A percentile compares a stretch with the other conserved stretches of the same genome.
Evolutionary conservation across 805 yeast species (phyloP).

Genomic region (Candida sithepensis): DNA sequence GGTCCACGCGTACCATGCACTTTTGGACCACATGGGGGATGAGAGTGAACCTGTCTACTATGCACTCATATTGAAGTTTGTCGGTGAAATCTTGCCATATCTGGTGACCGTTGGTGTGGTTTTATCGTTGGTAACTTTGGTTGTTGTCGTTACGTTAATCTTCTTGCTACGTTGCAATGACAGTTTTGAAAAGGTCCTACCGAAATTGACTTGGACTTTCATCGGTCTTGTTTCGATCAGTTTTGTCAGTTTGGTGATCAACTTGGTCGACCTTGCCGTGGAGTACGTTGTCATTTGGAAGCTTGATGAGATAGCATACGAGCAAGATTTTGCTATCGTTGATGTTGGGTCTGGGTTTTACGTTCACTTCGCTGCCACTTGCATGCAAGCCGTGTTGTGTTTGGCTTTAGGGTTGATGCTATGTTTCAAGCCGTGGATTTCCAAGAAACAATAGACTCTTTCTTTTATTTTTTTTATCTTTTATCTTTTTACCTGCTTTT

Average conservation of each 20-base stretch:
- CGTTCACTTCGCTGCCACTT: slow-evolving; percentile 11
- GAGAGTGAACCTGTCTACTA: slow-evolving; percentile 17
- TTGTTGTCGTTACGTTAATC: slow-evolving; percentile 15
- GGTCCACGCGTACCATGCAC: slow-evolving; percentile 36
- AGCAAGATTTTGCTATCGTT: slow-evolving; percentile 16
- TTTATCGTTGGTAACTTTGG: slow-evolving; percentile 10
- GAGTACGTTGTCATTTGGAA: slow-evolving; percentile 16
- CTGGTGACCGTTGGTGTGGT: slow-evolving; percentile 8
- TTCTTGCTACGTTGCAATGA: slow-evolving; percentile 13
- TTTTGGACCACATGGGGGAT: slow-evolving; percentile 26
- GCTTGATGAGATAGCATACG: slow-evolving; percentile 12
- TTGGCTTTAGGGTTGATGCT: slow-evolving; percentile 13
- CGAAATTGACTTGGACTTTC: slow-evolving; percentile 4
- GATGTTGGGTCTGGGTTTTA: slow-evolving; percentile 18
- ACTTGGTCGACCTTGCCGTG: slow-evolving; percentile 10
- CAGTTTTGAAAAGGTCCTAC: slow-evolving; percentile 8
- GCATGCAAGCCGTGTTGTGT: slow-evolving; percentile 11
- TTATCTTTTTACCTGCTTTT: too few species aligned
- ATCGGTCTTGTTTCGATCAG: slow-evolving; percentile 6
- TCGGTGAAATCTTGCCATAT: slow-evolving; percentile 16
- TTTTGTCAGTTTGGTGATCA: slow-evolving; percentile 9
- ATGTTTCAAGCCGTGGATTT: slow-evolving; percentile 15
- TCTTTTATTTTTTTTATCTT: too few species aligned
- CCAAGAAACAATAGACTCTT: not conserved
- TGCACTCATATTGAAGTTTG: slow-evolving; percentile 12